These are phyloP conservation scores for Epicoccum nigrum DNA, from an alignment of 2,329 filamentous ascomycete genomes.

Conservation along the genomic window DNA sequence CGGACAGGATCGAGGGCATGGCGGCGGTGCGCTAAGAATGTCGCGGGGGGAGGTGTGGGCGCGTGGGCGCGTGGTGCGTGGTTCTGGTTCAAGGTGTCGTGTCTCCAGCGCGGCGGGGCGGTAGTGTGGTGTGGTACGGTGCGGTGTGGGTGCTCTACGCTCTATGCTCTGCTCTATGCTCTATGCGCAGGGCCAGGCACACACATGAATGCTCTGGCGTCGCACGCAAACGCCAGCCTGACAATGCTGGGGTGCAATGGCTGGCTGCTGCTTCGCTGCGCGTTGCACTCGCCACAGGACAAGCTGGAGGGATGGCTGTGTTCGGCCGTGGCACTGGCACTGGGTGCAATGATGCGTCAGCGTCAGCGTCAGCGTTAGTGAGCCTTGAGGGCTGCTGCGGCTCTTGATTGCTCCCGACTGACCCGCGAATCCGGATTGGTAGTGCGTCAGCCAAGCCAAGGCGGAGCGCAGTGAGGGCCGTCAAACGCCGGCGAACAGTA, in stretches of 20 bases:
- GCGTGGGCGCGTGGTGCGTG: constrained; percentile 2
- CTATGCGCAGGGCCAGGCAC: constrained; percentile 32
- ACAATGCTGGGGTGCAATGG: constrained; percentile 10
- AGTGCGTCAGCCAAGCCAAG: constrained; percentile 12
- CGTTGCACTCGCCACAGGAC: constrained; percentile 29
- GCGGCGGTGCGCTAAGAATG: constrained; percentile 26
- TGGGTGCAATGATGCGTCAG: constrained; percentile 18
- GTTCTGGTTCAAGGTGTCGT: constrained; percentile 15
- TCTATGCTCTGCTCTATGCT: constrained; percentile 24
- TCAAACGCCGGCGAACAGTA: no score
- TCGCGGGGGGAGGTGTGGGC: constrained; percentile 2
- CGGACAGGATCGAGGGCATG: constrained; percentile 74
- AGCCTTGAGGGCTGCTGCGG: constrained; percentile 28
- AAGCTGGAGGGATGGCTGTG: constrained; percentile 24
- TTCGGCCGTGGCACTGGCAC: no score
- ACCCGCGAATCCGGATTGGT: constrained; percentile 8
- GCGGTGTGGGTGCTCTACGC: constrained; percentile 22
- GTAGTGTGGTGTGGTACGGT: no score
- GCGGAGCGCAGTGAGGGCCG: background rate
- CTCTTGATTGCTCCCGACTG: constrained; percentile 25
- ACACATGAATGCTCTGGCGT: constrained; percentile 35
- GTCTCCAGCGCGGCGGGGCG: constrained; percentile 39
- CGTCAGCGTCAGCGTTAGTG: no score
- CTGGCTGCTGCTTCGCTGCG: constrained; percentile 17
- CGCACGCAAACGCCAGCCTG: constrained; percentile 10